Evolutionary conservation across 2,329 filamentous ascomycete genomes (phyloP), one percentile per base, ranked within the genome.

Genomic region (Ascosphaera pollenicola): DNA sequence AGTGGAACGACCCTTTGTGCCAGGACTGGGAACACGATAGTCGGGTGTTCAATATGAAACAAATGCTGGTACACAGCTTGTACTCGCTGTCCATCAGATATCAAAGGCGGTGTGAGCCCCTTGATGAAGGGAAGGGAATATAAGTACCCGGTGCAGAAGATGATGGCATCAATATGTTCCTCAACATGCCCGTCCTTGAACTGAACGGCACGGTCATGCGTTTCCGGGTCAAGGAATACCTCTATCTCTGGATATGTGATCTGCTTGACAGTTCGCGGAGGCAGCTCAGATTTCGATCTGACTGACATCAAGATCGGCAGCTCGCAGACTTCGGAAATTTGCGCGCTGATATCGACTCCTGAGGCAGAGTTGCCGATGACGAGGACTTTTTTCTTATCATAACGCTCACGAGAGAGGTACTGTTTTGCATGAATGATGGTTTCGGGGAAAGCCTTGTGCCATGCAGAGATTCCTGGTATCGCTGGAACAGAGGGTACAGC

Each of bases 91-190:
- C 85, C 85, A 40, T 73, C 69, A 0, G 69, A 74, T 40, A 85
- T 65, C 2, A 83, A 52, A 0, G 70, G 62, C 0, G 73, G 66
- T 1, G 55, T 40, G 2, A 71, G 50, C 0, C 54, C 53, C 2
- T 56, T 54, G 3, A 75, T 53, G 50, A 93, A 94, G 0, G 84
- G 83, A 42, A 78, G 79, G 3, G 76, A 75, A 57, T 81, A 93
- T 41, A 92, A 70, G 50, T 91, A 95, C 0, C 87, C 87, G 0
- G 87, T 94, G 54, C 81, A 85, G 56, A 87, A 94, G 19, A 95
- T 54, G 4, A 94, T 61, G 1, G 72, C 69, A 49, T 94, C 85
- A 41, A 95, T 57, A 26, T 74, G 61, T 2, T 59, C 59, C 50
- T 83, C 78, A 8, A 76, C 51, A 0, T 63, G 63, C 2, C 77